phyloP scores from a whole-genome alignment of 768 basidiomycete species.

The Fomitopsis serialis region DNA sequence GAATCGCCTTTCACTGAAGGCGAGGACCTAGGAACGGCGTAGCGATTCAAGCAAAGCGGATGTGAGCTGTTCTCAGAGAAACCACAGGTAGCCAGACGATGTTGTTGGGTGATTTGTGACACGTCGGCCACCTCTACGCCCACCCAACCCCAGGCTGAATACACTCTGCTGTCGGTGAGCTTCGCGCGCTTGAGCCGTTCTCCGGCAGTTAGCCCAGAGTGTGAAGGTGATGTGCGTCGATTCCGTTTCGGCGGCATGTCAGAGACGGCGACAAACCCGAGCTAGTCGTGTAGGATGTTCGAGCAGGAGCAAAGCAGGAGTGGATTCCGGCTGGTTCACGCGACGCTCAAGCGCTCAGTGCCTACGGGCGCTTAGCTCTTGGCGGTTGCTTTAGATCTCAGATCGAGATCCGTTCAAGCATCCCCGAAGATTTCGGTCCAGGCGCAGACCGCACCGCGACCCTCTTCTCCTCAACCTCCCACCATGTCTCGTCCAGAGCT shows the following conservation, averaged over 20 bases:
- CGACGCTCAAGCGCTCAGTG: too few species aligned
- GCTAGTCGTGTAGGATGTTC: not conserved
- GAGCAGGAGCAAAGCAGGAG: too few species aligned
- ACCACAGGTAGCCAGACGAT: constrained; percentile 64
- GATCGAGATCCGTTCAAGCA: not conserved
- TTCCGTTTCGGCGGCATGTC: constrained; percentile 23
- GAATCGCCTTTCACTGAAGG: constrained; percentile 6
- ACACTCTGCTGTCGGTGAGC: constrained; percentile 34
- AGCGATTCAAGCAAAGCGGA: constrained; percentile 57
- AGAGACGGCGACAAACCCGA: not conserved
- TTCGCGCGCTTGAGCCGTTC: constrained; percentile 57
- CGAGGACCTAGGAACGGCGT: constrained; percentile 24
- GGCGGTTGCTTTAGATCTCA: not conserved
- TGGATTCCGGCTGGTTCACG: too few species aligned
- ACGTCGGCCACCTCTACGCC: constrained; percentile 52
- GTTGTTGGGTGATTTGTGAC: constrained; percentile 60
- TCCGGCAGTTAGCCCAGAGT: constrained; percentile 48
- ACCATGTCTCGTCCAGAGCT: constrained; percentile 58
- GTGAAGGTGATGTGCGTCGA: constrained; percentile 17
- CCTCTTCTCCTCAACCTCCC: constrained; percentile 4
- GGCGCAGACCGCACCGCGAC: too few species aligned
- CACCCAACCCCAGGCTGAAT: constrained; percentile 78
- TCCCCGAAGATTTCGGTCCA: too few species aligned
- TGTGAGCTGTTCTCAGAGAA: constrained; percentile 46
- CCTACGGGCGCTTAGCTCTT: too few species aligned